Base-by-base conservation (phyloP, 371 early-diverging fungal species). In the Lichtheimia hyalospora region DNA sequence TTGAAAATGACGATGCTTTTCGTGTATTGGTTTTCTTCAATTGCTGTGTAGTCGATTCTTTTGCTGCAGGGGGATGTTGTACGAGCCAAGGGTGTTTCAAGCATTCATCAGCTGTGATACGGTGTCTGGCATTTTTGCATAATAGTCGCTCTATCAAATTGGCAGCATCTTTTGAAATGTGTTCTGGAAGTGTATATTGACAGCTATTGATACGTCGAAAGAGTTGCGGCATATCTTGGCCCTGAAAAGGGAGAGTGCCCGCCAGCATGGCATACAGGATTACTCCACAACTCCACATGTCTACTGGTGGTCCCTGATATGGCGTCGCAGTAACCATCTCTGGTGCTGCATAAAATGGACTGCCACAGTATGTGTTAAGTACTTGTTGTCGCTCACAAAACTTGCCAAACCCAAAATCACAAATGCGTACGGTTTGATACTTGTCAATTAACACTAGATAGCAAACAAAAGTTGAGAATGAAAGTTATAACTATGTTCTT, bases 391-490 rank as follows among this genome's bases (percentile, higher is more conserved):
- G 85, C 52, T 91, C 87, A 69, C 88, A 94, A 21, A 92, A 83
- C 70, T 95, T 97, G 43, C 92, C 92, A 70, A 99, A 94, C 3
- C 98, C 99, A 80, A 95, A 99, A 75, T 99, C 99, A 52, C 96
- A 96, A 15, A 96, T 80, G 15, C 90, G 85, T 28, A 92, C 82
- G 60, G 84, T 84, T 52, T 79, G 74, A 39, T 87, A 68, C 54
- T 81, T 71, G 67, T 92, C 92, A 52, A 96, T 77, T 14, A 96
- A 73, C 18, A 95, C 84, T 76, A 52, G 2, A 12, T 50, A 48
- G 21, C 43, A 49, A 41, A 52, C 14, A 49, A 8, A 46, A 41
- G 48, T 43, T 21, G 4, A 28, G 34, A 18, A 20, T 44, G 13
- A 42, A 48, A 23, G 8, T 15, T 56, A 56, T 12, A 24, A 34